phyloP scores from a whole-genome alignment of 2,329 filamentous ascomycete species.

The Bipolaris cookei region DNA sequence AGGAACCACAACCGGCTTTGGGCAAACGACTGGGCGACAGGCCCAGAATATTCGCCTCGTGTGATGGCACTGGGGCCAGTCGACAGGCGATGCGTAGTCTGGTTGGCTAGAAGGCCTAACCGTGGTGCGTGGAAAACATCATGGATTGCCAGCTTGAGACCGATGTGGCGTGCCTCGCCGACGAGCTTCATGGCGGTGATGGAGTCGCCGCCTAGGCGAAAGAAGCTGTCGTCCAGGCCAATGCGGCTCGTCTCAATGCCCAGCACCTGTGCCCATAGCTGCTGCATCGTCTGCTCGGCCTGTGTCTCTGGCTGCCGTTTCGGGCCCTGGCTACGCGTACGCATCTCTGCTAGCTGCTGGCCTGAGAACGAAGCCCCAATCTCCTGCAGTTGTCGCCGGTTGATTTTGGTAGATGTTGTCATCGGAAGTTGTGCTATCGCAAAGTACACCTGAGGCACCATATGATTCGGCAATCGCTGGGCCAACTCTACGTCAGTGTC shows the following conservation, averaged over 20 bases:
- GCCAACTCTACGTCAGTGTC: too few relatives aligned
- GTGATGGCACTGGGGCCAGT: too few relatives aligned
- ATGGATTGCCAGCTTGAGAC: not conserved
- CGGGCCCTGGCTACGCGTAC: not conserved
- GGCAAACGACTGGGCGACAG: constrained; percentile 1
- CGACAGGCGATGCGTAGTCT: too few relatives aligned
- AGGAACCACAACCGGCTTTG: constrained; percentile 5
- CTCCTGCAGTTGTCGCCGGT: constrained; percentile 25
- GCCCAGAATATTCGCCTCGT: not conserved
- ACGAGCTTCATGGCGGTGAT: constrained; percentile 37
- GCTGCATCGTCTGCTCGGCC: constrained; percentile 10
- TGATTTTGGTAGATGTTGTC: constrained; percentile 53
- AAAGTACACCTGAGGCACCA: constrained; percentile 7
- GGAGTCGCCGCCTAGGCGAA: constrained; percentile 33
- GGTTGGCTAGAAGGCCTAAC: not conserved
- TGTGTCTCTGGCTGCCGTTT: constrained; percentile 3
- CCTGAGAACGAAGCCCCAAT: constrained; percentile 5
- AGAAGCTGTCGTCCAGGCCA: constrained; percentile 23
- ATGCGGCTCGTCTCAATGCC: constrained; percentile 13
- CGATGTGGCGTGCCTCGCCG: constrained; percentile 12
- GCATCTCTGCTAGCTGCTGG: constrained; percentile 6
- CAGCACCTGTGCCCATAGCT: constrained; percentile 10
- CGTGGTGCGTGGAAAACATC: not conserved
- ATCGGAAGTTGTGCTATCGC: constrained; percentile 37
- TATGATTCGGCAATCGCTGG: too few relatives aligned